Evolutionary conservation across 805 yeast species (phyloP).

Genomic region (baker's yeast (Saccharomyces cerevisiae)): DNA sequence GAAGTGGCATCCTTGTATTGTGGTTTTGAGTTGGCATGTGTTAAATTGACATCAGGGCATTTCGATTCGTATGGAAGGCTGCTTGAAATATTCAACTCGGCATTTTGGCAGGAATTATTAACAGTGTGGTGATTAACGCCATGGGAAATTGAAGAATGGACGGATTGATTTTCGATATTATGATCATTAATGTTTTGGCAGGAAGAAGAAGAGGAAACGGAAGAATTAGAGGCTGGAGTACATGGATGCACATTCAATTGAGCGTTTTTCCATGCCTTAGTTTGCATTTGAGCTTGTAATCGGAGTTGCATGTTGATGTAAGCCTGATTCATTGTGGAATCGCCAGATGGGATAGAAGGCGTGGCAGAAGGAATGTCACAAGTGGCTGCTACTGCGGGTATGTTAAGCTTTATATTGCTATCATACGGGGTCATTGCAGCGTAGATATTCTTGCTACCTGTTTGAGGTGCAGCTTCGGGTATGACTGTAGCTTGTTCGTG

Average conservation of each 20-base stretch:
- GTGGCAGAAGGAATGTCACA: neutral
- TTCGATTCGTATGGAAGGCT: neutral
- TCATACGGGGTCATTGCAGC: neutral
- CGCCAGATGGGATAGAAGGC: neutral
- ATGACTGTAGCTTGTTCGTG: neutral
- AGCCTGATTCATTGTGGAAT: neutral
- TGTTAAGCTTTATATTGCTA: neutral
- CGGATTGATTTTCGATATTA: neutral
- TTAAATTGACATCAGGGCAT: neutral
- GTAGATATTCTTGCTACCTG: neutral
- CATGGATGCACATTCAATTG: neutral
- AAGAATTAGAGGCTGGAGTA: constrained; percentile 1
- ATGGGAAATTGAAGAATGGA: neutral
- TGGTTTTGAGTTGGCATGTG: neutral
- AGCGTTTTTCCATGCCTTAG: neutral
- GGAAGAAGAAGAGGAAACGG: constrained; percentile 1
- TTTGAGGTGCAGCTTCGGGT: neutral
- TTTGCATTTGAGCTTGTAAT: constrained; percentile 1
- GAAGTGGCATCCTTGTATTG: neutral
- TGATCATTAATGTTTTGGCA: neutral
- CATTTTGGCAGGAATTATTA: neutral
- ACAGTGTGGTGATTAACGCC: neutral
- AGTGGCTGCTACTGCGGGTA: neutral
- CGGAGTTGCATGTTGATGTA: neutral
- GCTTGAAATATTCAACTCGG: neutral